Evolutionary conservation across 1,284 basidiomycete species (phyloP), one percentile per base, ranked within the genome.

Genomic region (Leccinum subrobustum): DNA sequence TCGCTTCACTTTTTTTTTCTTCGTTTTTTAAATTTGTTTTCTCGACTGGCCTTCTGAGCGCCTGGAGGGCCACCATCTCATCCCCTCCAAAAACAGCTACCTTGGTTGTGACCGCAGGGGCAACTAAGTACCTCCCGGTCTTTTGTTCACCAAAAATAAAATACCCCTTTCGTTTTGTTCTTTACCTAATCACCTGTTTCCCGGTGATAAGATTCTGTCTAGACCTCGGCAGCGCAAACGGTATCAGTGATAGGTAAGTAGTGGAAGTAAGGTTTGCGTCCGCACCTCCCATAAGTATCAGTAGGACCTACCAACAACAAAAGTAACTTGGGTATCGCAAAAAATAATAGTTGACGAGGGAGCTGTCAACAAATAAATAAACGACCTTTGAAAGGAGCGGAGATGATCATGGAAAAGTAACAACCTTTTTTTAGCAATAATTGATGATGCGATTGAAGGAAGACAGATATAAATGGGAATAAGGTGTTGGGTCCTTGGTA

Each of bases 381-480:
- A 52, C 20, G 8, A 27, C 31, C 27, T 50, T 29, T 63, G 42
- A 62, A 33, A 37, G 20, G 48, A 50, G 58, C 69, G 71, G 71
- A 71, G 57, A 73, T 71, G 69, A 70, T 33, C 63, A 64, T 65
- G 67, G 60, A 61, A 60, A 67, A 18, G 4, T 31, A 2, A 27
- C 37, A 42, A 33, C 14, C 23, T 42, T n/a, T 52, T 52, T 59
- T 50, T 52, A 48, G 39, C 52, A 51, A 53, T 48, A 55, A 23
- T n/a, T 44, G 60, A 59, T 59, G 44, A 64, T 72, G 67, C 60
- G 73, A 71, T 71, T 75, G 65, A 75, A 60, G 27, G 51, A 61
- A 59, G 67, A 69, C 52, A 3, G 57, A 62, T 54, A 9, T 29
- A 62, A 66, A 72, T 54, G 68, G 70, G 25, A 73, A 39, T 29